These are phyloP conservation scores for Hippophae gyantsensis DNA, from an alignment of 306 rosid species.

Conservation along the genomic window DNA sequence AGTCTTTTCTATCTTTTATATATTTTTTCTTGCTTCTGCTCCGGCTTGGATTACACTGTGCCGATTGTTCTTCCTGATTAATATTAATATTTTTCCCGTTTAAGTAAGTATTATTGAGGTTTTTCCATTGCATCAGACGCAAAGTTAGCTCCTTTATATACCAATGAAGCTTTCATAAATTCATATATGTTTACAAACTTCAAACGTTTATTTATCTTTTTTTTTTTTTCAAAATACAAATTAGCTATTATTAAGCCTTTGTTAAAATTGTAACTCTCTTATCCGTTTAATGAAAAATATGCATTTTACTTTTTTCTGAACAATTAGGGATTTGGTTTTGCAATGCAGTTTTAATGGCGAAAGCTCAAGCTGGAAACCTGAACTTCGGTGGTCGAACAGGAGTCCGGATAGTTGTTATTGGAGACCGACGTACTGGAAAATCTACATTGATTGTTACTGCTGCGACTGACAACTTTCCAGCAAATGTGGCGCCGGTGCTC, in stretches of 20 bases:
- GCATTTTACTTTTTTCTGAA: neutral
- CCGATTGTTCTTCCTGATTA: too few relatives aligned
- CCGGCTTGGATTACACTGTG: too few relatives aligned
- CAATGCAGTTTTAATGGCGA: slow-evolving; percentile 50
- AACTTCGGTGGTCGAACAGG: slow-evolving; percentile 45
- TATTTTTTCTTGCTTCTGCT: too few relatives aligned
- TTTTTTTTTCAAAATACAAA: neutral
- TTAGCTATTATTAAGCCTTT: neutral
- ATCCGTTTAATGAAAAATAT: neutral
- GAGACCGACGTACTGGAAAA: slow-evolving; percentile 83
- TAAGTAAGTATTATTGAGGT: too few relatives aligned
- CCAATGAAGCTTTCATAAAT: too few relatives aligned
- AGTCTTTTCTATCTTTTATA: too few relatives aligned
- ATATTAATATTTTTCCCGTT: too few relatives aligned
- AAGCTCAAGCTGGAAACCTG: slow-evolving; percentile 37
- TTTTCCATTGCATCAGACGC: too few relatives aligned
- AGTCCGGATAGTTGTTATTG: slow-evolving; percentile 88
- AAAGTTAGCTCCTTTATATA: too few relatives aligned
- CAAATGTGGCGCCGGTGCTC: slow-evolving; percentile 63
- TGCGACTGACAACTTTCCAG: slow-evolving; percentile 67
- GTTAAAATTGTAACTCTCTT: neutral
- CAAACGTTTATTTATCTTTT: neutral
- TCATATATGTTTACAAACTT: too few relatives aligned
- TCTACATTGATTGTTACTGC: slow-evolving; percentile 88
- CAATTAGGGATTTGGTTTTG: slow-evolving; percentile 23